A percentile compares a stretch with the other conserved stretches of the same genome.
Conservation (phyloP, 2,329 filamentous ascomycete species). For the Trichoderma lentiforme region DNA sequence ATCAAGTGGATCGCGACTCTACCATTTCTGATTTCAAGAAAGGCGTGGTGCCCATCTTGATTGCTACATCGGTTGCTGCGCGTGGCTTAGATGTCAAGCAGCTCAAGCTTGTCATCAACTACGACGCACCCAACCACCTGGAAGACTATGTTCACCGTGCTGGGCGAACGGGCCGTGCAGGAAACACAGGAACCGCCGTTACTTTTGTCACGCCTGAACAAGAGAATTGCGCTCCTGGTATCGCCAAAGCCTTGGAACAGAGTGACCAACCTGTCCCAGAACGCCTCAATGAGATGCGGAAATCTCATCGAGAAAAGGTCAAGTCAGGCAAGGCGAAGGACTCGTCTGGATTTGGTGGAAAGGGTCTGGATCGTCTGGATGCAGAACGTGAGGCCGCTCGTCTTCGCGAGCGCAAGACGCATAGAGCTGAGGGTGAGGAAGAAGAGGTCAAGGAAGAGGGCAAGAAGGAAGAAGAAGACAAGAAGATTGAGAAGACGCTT, state of each 20-base stretch:
- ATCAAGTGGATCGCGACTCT: conserved; percentile 88
- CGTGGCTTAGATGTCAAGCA: conserved; percentile 95
- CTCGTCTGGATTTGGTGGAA: conserved; percentile 87
- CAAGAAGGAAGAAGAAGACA: conserved; percentile 64
- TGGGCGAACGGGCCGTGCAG: conserved; percentile 89
- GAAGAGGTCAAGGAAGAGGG: conserved; percentile 82
- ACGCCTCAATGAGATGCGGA: conserved; percentile 60
- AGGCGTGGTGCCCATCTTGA: conserved; percentile 82
- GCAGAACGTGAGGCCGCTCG: conserved; percentile 86
- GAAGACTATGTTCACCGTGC: conserved; percentile 97
- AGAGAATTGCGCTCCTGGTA: conserved; percentile 83
- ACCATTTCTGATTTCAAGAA: conserved; percentile 92
- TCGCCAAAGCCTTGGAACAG: conserved; percentile 87
- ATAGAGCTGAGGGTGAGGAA: conserved; percentile 80
- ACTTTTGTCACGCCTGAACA: conserved; percentile 92
- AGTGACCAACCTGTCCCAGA: conserved; percentile 82
- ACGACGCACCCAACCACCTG: conserved; percentile 87
- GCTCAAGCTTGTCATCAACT: conserved; percentile 93
- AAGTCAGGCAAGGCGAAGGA: conserved; percentile 90
- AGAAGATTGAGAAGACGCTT: conserved; percentile 66
- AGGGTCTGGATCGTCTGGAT: conserved; percentile 87
- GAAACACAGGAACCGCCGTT: conserved; percentile 90
- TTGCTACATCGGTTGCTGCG: conserved; percentile 93
- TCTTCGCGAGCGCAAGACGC: conserved; percentile 80
- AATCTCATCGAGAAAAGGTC: conserved; percentile 81